phyloP scores from a whole-genome alignment of 306 rosid species.

The Lathyrus sativus region DNA sequence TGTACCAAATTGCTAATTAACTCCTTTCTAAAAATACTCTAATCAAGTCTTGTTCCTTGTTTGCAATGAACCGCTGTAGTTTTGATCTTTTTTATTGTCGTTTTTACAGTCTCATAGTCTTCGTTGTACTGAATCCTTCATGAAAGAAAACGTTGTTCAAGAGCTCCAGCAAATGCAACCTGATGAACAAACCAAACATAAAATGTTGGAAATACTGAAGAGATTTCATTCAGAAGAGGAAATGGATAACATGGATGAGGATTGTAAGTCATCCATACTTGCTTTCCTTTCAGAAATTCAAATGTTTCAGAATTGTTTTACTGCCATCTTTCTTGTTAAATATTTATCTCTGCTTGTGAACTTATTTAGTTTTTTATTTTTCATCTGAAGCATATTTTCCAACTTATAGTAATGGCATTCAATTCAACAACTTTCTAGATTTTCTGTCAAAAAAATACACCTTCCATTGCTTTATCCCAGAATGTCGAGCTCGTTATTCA shows the following conservation, averaged over 20 bases:
- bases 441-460: too few relatives aligned
- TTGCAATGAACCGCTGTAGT: constrained; percentile 5
- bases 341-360: constrained; percentile 25
- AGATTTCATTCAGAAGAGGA: constrained; percentile 77
- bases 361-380: not conserved
- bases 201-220: constrained; percentile 80
- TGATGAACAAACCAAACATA: constrained; percentile 60
- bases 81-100: constrained; percentile 26
- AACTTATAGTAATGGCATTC: constrained; percentile 16
- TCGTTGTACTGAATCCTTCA: constrained; percentile 88
- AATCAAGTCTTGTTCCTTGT: constrained; percentile 13
- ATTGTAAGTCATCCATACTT: constrained; percentile 51
- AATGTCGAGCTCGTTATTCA: not conserved
- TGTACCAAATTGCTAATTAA: not conserved
- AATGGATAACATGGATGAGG: constrained; percentile 60
- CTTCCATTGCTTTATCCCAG: not conserved
- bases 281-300: constrained; percentile 11
- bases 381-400: not conserved
- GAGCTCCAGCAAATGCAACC: constrained; percentile 74
- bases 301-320: constrained; percentile 9
- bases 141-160: constrained; percentile 84
- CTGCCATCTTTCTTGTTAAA: constrained; percentile 22
- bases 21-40: not conserved
- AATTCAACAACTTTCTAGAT: not conserved
- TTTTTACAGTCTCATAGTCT: constrained; percentile 72